Evolutionary conservation across 106 monocot genomes (phyloP).

Genomic region (Dendrobium officinale): DNA sequence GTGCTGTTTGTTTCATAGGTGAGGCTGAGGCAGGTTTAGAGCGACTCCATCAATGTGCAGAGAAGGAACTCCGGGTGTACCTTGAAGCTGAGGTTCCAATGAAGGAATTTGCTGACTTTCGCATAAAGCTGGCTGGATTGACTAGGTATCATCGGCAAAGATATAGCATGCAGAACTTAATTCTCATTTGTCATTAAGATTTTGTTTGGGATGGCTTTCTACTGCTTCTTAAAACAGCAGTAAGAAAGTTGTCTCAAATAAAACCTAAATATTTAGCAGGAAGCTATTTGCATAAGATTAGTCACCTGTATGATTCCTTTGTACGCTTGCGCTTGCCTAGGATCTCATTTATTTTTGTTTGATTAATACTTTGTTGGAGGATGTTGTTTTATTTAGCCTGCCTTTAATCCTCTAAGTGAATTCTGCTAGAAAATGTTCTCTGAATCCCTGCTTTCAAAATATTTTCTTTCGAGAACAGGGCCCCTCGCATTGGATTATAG

Average conservation of each 20-base stretch:
- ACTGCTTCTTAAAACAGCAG: no score
- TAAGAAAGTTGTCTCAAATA: no score
- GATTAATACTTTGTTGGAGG: background rate
- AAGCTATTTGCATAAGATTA: background rate
- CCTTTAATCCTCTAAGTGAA: no score
- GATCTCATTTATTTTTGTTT: background rate
- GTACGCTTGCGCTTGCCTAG: background rate
- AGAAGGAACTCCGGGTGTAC: constrained; percentile 70
- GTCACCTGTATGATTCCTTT: background rate
- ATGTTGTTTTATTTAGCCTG: background rate
- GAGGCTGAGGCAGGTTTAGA: constrained; percentile 91
- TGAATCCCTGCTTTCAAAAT: no score
- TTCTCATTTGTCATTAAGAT: no score
- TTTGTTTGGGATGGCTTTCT: no score
- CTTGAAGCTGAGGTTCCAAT: constrained; percentile 54
- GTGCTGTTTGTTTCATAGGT: constrained; percentile 32
- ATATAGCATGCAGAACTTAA: background rate
- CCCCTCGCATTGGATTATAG: no score
- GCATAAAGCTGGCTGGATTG: constrained; percentile 77
- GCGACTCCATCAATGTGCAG: constrained; percentile 88
- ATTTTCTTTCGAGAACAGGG: no score
- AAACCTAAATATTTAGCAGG: background rate
- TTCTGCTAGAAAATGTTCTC: no score
- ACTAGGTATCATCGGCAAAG: constrained; percentile 49
- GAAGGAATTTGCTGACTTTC: constrained; percentile 82